phyloP scores from a whole-genome alignment of 1,139 yeast genomes.

The Debaryomyces singareniensis region DNA sequence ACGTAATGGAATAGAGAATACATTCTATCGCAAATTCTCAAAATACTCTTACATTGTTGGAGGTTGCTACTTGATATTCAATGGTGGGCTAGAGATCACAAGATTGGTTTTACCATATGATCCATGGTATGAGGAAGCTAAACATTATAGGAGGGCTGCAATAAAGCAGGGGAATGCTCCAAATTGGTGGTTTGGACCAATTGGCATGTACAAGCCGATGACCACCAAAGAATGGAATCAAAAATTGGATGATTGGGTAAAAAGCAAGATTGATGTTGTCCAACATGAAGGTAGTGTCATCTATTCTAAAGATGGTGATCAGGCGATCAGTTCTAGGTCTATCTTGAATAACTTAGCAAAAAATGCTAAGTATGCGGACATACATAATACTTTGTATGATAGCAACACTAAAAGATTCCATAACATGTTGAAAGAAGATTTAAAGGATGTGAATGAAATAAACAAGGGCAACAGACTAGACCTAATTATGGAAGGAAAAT shows the following conservation, averaged over 20 bases:
- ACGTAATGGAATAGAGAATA: slow-evolving; percentile 11
- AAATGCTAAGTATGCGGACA: slow-evolving; percentile 19
- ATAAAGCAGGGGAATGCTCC: slow-evolving; percentile 34
- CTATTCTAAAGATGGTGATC: slow-evolving; percentile 1
- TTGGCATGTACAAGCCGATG: slow-evolving; percentile 48
- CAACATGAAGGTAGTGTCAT: slow-evolving; percentile 5
- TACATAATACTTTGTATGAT: slow-evolving; percentile 19
- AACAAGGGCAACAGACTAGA: slow-evolving; percentile 36
- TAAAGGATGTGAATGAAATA: slow-evolving; percentile 26
- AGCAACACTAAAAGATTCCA: slow-evolving; percentile 15
- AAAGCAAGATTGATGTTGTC: slow-evolving; percentile 13
- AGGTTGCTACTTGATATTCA: slow-evolving; percentile 23
- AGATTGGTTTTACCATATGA: slow-evolving; percentile 48
- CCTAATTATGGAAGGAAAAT: slow-evolving; percentile 29
- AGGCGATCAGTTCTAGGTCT: slow-evolving; percentile 4
- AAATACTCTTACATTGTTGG: slow-evolving; percentile 12
- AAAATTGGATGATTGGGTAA: slow-evolving; percentile 26
- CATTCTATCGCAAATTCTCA: slow-evolving; percentile 7
- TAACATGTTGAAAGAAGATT: slow-evolving; percentile 18
- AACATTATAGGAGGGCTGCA: slow-evolving; percentile 40
- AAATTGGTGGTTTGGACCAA: slow-evolving; percentile 58
- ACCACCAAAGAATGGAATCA: slow-evolving; percentile 39
- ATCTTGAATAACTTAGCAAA: slow-evolving; percentile 9
- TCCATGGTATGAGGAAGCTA: slow-evolving; percentile 62
- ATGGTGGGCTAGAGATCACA: slow-evolving; percentile 43